Conservation (phyloP, 495 filamentous ascomycete genomes). For the Pseudoneurospora amorphoporcata region DNA sequence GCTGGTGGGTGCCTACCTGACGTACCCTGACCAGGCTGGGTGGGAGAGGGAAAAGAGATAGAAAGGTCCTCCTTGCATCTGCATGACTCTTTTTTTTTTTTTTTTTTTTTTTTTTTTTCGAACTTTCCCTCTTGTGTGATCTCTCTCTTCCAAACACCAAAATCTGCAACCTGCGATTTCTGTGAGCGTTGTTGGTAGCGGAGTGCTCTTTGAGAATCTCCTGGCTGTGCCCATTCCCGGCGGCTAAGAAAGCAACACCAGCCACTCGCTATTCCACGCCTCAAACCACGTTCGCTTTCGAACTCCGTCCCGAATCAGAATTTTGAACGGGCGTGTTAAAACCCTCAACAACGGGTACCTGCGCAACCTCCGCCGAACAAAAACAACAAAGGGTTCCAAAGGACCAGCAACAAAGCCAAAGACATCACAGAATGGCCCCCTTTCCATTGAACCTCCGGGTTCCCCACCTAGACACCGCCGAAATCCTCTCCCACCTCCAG, state of each 20-base stretch:
- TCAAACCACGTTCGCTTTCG: not conserved
- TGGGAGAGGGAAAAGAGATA: not conserved
- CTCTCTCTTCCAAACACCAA: not conserved
- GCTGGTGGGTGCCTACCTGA: not conserved
- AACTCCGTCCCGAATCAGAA: not conserved
- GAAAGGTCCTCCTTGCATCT: not conserved
- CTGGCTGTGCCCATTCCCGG: not conserved
- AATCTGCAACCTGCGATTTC: not conserved
- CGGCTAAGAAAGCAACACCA: not conserved
- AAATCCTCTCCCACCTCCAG: not conserved
- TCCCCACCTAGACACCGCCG: not conserved
- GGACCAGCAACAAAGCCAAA: not conserved
- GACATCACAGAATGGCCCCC: not conserved
- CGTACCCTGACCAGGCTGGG: not conserved
- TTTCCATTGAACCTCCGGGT: not conserved
- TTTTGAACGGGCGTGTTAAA: not conserved
- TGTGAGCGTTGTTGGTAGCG: not conserved
- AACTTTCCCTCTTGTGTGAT: not conserved
- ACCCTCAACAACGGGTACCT: not conserved
- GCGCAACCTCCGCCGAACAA: not conserved
- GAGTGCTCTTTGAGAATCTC: not conserved
- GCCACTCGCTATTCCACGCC: not conserved
- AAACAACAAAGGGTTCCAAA: not conserved
- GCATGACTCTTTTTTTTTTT: not conserved
- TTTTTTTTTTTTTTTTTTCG: not conserved